Base-by-base conservation (phyloP, 345 rosid genomes). In the Carallia brachiata region DNA sequence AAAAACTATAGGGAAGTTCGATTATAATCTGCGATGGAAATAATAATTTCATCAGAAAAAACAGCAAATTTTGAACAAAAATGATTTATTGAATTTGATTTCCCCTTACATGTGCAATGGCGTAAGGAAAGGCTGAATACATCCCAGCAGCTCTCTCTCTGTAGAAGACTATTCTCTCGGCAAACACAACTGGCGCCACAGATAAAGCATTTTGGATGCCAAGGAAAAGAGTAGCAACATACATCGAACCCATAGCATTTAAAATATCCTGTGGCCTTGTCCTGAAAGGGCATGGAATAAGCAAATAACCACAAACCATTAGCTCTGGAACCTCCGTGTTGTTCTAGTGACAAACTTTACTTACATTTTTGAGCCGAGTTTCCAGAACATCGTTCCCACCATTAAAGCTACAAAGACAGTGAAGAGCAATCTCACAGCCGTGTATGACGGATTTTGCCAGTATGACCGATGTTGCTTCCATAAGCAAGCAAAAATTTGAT, bases 131-230 rank as follows among this genome's bases (percentile, higher is more conserved):
- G 62, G 87, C 84, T 0, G 97, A 87, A 69, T 89, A 91, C 95
- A 89, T 91, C 67, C 97, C 91, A 5, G 93, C 91, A 12, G 93
- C 97, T 77, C 85, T 78, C 70, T 92, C 97, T 67, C 97, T 71
- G 62, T 92, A 92, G 70, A 88, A 92, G 28, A 92, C 92, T 1
- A 89, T 88, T 44, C 97, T 75, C 69, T 87, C 96, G 2, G 87
- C 72, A 16, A 89, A 75, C 61, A 90, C 97, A 10, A 88, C 85
- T 0, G 97, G 89, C 47, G 88, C 96, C 32, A 92, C 88, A 6
- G 87, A 69, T 0, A 50, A 19, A 1, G 87, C 73, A 73, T 87
- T 91, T 60, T 85, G 93, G 73, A 86, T 10, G 0, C 96, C 97
- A 17, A 89, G 76, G 82, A 88, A 91, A 37, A 88, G 75, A 64